Percentiles rank a stretch among this genome's conserved stretches.
These are phyloP conservation scores for Vickermania ingenoplastis DNA, from an alignment of 208 protist genomes.

Conservation along the genomic window DNA sequence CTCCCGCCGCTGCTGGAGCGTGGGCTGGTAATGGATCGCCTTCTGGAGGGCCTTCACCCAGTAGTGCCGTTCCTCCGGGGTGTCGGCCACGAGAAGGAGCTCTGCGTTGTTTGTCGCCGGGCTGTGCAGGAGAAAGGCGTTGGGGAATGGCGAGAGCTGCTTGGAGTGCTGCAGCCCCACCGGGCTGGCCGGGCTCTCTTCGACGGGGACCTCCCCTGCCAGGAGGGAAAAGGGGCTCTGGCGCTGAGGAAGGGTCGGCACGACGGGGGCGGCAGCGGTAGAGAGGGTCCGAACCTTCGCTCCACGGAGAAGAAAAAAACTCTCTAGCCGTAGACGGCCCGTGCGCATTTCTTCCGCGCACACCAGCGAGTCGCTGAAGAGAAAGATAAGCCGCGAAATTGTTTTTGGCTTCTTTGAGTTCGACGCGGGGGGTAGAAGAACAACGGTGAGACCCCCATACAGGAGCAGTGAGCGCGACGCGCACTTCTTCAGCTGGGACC, in stretches of 20 bases:
- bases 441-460: not conserved
- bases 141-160: not conserved
- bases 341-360: slow-evolving; percentile 68
- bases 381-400: slow-evolving; percentile 40
- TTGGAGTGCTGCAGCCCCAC: not conserved
- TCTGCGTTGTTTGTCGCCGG: not conserved
- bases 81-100: not conserved
- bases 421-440: not conserved
- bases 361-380: slow-evolving; percentile 77
- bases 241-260: no score
- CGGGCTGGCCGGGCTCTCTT: not conserved
- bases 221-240: no score
- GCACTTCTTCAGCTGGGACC: not conserved
- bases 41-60: not conserved
- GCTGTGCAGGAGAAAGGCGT: not conserved
- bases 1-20: not conserved
- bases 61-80: not conserved
- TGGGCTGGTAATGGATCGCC: not conserved
- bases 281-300: not conserved
- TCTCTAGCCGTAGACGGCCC: slow-evolving; percentile 51
- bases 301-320: slow-evolving; percentile 33
- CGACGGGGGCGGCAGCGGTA: not conserved
- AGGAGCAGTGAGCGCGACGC: not conserved
- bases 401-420: not conserved
- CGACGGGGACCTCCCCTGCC: not conserved